A percentile compares a stretch with the other conserved stretches of the same genome.
These are phyloP conservation scores for Phalaenopsis hybrid DNA, from an alignment of 116 monocot genomes.

Conservation along the genomic window DNA sequence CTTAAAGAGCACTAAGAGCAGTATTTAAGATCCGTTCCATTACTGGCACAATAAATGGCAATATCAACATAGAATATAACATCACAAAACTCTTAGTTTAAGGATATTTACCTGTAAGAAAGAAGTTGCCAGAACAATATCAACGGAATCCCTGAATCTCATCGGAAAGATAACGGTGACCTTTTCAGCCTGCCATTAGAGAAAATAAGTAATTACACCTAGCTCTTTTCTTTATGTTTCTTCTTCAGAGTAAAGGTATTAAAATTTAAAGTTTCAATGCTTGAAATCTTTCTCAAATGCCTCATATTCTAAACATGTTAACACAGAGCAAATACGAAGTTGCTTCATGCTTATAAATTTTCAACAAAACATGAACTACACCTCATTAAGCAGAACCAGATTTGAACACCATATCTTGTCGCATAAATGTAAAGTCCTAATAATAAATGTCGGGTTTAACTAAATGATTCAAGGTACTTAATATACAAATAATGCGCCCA, in stretches of 20 bases:
- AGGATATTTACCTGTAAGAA: slow-evolving; percentile 69
- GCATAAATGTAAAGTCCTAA: no score
- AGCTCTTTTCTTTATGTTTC: background rate
- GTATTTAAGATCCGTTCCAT: background rate
- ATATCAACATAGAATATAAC: background rate
- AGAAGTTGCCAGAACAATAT: slow-evolving; percentile 82
- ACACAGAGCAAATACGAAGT: background rate
- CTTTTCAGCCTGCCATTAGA: slow-evolving; percentile 62
- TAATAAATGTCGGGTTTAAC: background rate
- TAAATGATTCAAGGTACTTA: background rate
- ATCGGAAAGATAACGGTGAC: slow-evolving; percentile 79
- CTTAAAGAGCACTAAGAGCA: background rate
- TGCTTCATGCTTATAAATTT: background rate
- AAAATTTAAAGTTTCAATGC: background rate
- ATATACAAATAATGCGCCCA: background rate
- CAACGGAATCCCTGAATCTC: slow-evolving; percentile 87
- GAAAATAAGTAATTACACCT: slow-evolving; percentile 7
- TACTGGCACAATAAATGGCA: background rate
- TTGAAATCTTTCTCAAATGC: background rate
- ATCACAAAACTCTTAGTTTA: background rate
- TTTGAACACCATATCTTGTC: no score
- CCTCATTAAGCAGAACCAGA: no score
- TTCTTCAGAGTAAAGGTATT: background rate
- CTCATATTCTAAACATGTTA: background rate
- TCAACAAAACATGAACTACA: background rate